phyloP scores from a whole-genome alignment of 805 yeast genomes.

The Metschnikowia reukaufii region DNA sequence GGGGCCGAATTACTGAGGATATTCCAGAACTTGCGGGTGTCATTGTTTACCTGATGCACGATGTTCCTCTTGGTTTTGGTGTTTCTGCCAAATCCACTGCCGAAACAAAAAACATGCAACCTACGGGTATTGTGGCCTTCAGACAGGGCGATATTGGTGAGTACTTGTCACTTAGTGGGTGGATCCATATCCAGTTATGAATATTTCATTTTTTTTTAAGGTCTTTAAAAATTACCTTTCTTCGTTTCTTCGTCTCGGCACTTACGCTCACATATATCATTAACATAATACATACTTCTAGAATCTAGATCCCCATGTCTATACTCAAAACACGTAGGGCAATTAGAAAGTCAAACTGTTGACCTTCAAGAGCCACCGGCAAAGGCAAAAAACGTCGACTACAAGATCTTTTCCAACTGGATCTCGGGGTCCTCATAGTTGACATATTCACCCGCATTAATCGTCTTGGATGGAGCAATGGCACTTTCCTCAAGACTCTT shows the following conservation, averaged over 20 bases:
- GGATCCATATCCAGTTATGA: conserved; percentile 82
- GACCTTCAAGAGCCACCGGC: conserved; percentile 43
- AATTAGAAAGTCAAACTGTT: conserved; percentile 24
- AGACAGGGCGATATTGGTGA: conserved; percentile 98
- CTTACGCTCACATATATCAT: background rate
- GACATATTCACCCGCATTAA: conserved; percentile 20
- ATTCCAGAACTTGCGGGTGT: conserved; percentile 98
- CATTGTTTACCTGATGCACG: conserved; percentile 85
- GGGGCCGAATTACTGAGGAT: conserved; percentile 95
- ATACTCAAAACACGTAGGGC: too few relatives aligned
- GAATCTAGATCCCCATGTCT: too few relatives aligned
- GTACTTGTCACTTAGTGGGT: conserved; percentile 94
- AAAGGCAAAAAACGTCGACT: conserved; percentile 33
- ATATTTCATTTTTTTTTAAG: background rate
- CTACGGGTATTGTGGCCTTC: conserved; percentile 91
- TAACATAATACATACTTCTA: conserved; percentile 13
- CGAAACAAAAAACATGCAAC: conserved; percentile 85
- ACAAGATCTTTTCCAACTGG: conserved; percentile 30
- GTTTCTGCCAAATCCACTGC: conserved; percentile 88
- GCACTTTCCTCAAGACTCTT: conserved; percentile 18
- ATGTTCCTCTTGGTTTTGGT: conserved; percentile 93
- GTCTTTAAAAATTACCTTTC: too few relatives aligned
- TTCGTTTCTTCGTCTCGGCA: background rate
- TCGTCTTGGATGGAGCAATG: conserved; percentile 1
- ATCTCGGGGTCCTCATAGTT: conserved; percentile 22